Evolutionary conservation across 2,329 filamentous ascomycete genomes (phyloP).

Genomic region (Penicillium palitans): DNA sequence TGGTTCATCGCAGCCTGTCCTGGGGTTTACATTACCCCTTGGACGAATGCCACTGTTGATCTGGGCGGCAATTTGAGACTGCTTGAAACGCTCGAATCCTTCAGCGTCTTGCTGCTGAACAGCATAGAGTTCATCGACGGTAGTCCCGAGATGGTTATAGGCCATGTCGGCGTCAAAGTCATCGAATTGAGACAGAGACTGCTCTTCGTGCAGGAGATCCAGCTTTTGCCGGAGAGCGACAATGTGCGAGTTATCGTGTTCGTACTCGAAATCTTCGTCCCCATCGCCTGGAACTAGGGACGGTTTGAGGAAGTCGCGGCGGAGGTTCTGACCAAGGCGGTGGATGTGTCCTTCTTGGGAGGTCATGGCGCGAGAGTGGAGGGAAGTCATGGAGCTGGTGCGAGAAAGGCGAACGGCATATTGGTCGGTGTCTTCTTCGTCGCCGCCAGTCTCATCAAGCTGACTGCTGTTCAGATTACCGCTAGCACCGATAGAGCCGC

Average conservation of each 20-base stretch:
- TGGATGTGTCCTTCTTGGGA: conserved; percentile 71
- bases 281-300: conserved; percentile 44
- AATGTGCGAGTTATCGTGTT: conserved; percentile 45
- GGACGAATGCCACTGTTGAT: conserved; percentile 42
- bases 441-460: conserved; percentile 37
- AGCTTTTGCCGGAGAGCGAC: conserved; percentile 46
- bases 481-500: conserved; percentile 35
- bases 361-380: conserved; percentile 64
- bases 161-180: conserved; percentile 42
- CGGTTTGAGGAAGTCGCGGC: conserved; percentile 61
- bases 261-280: conserved; percentile 21
- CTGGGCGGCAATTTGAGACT: conserved; percentile 50
- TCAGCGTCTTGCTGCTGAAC: conserved; percentile 46
- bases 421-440: conserved; percentile 45
- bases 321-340: conserved; percentile 65
- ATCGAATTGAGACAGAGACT: conserved; percentile 44
- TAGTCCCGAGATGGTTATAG: conserved; percentile 46
- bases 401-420: conserved; percentile 55
- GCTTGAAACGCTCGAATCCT: conserved; percentile 46
- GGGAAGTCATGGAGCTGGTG: conserved; percentile 65
- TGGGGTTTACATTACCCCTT: not conserved
- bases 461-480: conserved; percentile 25
- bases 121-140: conserved; percentile 47
- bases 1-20: not conserved
- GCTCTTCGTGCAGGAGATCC: conserved; percentile 45